Percentiles rank a stretch among this genome's conserved stretches.
Evolutionary conservation across 1,284 basidiomycete species (phyloP).

Genomic region (Sporisorium sorghi): DNA sequence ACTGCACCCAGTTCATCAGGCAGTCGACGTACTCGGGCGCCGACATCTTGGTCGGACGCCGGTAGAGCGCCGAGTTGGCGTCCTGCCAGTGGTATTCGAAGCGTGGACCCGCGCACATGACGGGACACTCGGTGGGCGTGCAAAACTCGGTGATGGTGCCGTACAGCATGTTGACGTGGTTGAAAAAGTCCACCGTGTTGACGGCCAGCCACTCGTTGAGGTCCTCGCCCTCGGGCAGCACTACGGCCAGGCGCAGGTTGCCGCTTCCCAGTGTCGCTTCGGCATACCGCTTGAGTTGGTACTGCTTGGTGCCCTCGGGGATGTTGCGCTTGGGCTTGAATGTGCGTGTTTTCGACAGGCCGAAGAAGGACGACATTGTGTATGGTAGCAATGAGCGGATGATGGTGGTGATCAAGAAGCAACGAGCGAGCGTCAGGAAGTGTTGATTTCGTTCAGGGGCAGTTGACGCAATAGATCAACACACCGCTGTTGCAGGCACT

Average conservation of each 20-base stretch:
- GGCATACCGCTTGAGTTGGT: constrained; percentile 95
- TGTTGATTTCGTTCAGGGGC: not conserved
- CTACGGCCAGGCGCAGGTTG: constrained; percentile 65
- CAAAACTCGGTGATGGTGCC: constrained; percentile 69
- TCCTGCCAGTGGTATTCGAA: constrained; percentile 99
- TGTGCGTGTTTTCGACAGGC: constrained; percentile 80
- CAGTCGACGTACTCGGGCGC: constrained; percentile 90
- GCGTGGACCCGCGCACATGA: constrained; percentile 98
- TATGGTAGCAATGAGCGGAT: not conserved
- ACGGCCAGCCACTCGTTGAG: constrained; percentile 68
- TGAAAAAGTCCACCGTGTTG: constrained; percentile 69
- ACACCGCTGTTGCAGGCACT: not conserved
- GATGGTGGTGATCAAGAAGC: not conserved
- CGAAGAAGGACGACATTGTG: constrained; percentile 64
- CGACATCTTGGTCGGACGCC: constrained; percentile 65
- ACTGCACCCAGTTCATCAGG: constrained; percentile 98
- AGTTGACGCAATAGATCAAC: not conserved
- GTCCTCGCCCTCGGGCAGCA: constrained; percentile 67
- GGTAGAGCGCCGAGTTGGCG: constrained; percentile 61
- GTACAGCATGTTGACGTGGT: constrained; percentile 69
- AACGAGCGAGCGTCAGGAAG: not conserved
- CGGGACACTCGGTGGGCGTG: constrained; percentile 77
- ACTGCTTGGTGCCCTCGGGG: constrained; percentile 94
- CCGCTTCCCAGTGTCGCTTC: constrained; percentile 86
- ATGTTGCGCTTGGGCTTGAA: constrained; percentile 96